Base-by-base conservation (phyloP, 805 yeast genomes). In the Babjeviella inositovora region DNA sequence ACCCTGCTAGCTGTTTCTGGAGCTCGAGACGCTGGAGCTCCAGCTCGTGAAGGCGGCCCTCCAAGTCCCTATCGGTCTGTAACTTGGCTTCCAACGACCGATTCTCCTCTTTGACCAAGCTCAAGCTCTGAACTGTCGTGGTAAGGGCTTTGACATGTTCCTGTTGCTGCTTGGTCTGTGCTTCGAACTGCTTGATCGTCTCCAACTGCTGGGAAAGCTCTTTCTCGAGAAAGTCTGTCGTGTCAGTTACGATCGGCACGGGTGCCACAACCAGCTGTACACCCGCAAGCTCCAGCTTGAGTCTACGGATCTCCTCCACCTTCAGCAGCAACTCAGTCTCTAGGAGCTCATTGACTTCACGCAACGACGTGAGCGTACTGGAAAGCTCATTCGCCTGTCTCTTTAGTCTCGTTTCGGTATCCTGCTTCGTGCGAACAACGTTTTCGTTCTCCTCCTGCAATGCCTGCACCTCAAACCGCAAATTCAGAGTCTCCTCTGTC, bases 81-180 rank as follows among this genome's bases (percentile, higher is more conserved):
- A 70, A 21, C 28, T 57, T 58, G 11, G 48, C 42, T 12, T 43
- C 37, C 16, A 72, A 39, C 1, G 58, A 34, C 0, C 38, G 30
- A 25, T 65, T 70, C 29, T 73, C 75, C 30, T 66, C 73, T 32
- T 59, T 64, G 16, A 73, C 43, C 7, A 73, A 36, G 33, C 67
- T 75, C 5, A 45, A 41, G 13, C 62, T 57, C 14, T 45, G 41
- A 29, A 64, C 50, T 28, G 55, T 53, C 29, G 62, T 44, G 30
- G 63, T 62, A 13, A 68, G 46, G 7, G 52, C 47, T 30, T 58
- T 57, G 27, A 74, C 53, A 18, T 66, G 59, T 28, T 56, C 62
- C 12, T 66, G 47, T 36, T 73, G 69, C 6, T 57, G 47, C 24
- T 69, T 47, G 29, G 66, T 62, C 30, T 62, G 59, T 5, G 54